A percentile compares a stretch with the other conserved stretches of the same genome.
Evolutionary conservation across 169 alveolate genomes (phyloP).

Genomic region (Plasmodium knowlesi): DNA sequence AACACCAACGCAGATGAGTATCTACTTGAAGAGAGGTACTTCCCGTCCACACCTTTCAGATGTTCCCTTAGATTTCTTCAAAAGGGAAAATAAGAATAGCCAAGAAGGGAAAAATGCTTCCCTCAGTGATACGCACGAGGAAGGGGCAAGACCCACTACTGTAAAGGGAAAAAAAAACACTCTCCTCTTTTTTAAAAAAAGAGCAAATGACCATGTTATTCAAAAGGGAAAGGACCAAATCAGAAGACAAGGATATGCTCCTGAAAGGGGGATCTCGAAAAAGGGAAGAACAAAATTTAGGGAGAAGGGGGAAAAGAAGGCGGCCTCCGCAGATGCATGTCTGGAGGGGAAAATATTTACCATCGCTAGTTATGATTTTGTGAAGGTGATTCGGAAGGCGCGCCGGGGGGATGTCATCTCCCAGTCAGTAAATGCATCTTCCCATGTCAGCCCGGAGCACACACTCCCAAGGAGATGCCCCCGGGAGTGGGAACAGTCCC

Average conservation of each 20-base stretch:
- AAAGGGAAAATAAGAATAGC: neutral
- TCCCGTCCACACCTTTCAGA: neutral
- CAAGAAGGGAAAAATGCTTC: neutral
- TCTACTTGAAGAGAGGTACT: neutral
- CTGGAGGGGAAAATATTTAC: conserved; percentile 7
- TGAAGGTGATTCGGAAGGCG: neutral
- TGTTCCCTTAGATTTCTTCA: neutral
- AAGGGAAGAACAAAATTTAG: neutral
- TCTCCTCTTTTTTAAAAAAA: neutral
- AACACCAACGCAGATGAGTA: neutral
- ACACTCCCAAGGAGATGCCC: neutral
- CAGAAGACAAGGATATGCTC: neutral
- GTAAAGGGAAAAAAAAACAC: neutral
- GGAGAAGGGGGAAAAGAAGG: neutral
- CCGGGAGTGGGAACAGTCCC: neutral
- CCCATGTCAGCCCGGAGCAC: neutral
- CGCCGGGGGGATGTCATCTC: neutral
- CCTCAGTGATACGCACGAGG: neutral
- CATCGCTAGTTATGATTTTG: conserved; percentile 22
- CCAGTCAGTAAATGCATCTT: neutral
- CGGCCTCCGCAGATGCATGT: neutral
- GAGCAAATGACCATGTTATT: neutral
- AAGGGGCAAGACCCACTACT: neutral
- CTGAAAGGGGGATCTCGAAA: neutral
- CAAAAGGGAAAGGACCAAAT: neutral